Percentiles rank a stretch among this genome's conserved stretches.
Evolutionary conservation across 371 early-diverging fungal genomes (phyloP).

Genomic region (Mucor saturninus): DNA sequence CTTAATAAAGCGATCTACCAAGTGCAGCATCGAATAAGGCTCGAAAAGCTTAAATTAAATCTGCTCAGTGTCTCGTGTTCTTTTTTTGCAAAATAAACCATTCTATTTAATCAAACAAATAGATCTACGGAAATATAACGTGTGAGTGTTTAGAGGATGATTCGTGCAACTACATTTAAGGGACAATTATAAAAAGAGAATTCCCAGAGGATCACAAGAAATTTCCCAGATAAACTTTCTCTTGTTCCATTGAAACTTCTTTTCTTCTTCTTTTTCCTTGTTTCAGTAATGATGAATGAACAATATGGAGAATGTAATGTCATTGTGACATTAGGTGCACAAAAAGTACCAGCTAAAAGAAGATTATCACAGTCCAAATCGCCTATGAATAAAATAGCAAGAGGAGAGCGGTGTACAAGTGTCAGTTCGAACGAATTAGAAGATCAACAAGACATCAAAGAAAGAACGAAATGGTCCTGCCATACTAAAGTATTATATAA

Average conservation of each 20-base stretch:
- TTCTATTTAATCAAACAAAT: too few species aligned
- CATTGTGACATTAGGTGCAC: conserved; percentile 13
- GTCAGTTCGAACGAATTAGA: neutral
- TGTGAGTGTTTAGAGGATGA: too few species aligned
- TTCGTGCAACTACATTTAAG: neutral
- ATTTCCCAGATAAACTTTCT: neutral
- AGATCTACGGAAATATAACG: too few species aligned
- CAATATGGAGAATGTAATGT: conserved; percentile 23
- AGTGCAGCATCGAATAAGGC: too few species aligned
- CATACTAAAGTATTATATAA: conserved; percentile 38
- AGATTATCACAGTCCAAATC: conserved; percentile 16
- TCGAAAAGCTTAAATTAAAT: too few species aligned
- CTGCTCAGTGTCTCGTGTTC: too few species aligned
- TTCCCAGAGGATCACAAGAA: conserved; percentile 2
- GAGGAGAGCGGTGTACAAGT: neutral
- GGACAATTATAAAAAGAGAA: neutral
- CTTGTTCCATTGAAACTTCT: neutral
- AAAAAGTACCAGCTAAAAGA: conserved; percentile 22
- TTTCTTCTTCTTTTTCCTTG: neutral
- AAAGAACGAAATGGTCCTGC: conserved; percentile 31
- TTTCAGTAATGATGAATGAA: neutral
- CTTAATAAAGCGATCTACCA: too few species aligned
- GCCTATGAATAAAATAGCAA: conserved; percentile 9
- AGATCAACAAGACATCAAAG: neutral
- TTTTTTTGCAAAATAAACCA: too few species aligned